Evolutionary conservation across 345 rosid species (phyloP), one percentile per base, ranked within the genome.

Genomic region (Aquilaria yunnanensis): DNA sequence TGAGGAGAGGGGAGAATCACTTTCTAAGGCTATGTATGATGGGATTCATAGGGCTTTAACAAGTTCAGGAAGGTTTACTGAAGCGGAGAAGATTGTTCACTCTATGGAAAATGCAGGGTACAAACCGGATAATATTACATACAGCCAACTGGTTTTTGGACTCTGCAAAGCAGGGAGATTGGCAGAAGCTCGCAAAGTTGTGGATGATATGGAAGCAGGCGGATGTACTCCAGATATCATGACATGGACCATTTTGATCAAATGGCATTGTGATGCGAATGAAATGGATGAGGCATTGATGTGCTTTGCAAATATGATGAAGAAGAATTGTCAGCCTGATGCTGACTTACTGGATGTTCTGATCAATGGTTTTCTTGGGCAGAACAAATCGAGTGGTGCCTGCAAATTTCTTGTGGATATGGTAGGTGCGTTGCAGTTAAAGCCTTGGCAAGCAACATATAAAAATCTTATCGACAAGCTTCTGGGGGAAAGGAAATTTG

Each of bases 191-290:
- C 68, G 78, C 29, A 65, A 72, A 49, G 72, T 89, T 57, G 53
- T 89, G 14, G 81, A 83, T 77, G 79, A 76, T 49, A 89, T 89
- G 96, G 96, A 84, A 72, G 80, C 69, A 32, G 56, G 70, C 14
- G 86, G 88, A 32, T 87, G 96, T 37, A 34, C 50, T 49, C 88
- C 96, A 0, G 98, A 89, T 60, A 72, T 87, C 59, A 89, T 77
- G 71, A 92, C 92, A 5, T 92, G 98, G 98, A 92, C 98, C 46
- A 81, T 87, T 70, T 80, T 92, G 77, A 92, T 89, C 68, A 85
- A 87, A 73, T 96, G 96, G 49, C 89, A 80, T 60, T 92, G 87
- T 74, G 80, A 51, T 62, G 88, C 86, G 66, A 69, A 73, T 49
- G 78, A 84, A 76, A 62, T 85, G 1, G 93, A 83, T 29, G 70